phyloP scores from a whole-genome alignment of 495 filamentous ascomycete genomes.

The Penicillium goetzii region DNA sequence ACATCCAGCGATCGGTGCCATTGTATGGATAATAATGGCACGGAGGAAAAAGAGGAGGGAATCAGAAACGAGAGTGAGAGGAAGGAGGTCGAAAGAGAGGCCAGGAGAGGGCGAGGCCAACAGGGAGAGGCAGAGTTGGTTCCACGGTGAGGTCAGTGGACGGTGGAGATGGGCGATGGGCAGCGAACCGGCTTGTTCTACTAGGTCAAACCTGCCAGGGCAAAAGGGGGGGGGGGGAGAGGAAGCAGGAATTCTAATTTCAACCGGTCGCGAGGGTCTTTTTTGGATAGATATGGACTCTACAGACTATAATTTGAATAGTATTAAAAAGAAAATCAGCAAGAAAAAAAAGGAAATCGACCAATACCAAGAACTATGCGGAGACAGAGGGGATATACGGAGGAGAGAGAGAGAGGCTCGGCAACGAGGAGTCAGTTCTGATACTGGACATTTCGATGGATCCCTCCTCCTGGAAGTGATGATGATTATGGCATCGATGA shows the following conservation, averaged over 20 bases:
- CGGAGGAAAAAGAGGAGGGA: conserved; percentile 11
- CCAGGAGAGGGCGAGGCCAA: conserved; percentile 18
- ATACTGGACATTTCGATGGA: background rate
- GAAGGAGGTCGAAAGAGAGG: conserved; percentile 11
- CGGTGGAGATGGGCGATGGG: conserved; percentile 5
- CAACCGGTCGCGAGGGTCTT: background rate
- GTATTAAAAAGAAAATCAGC: conserved; percentile 7
- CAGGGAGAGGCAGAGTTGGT: conserved; percentile 19
- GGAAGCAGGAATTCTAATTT: background rate
- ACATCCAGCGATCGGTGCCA: conserved; percentile 17
- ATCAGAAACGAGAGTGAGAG: background rate
- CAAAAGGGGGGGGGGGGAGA: background rate
- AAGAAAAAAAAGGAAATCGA: background rate
- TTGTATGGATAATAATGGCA: background rate
- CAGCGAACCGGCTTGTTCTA: conserved; percentile 4
- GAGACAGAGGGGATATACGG: background rate
- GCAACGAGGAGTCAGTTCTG: conserved; percentile 4
- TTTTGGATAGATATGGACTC: background rate
- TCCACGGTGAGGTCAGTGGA: conserved; percentile 28
- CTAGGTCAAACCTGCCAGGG: background rate
- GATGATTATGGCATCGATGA: background rate
- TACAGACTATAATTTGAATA: background rate
- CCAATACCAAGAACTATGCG: background rate
- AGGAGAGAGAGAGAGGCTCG: background rate
- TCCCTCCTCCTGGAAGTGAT: background rate